phyloP scores from a whole-genome alignment of 371 early-diverging fungal genomes.

The Apophysomyces elegans region DNA sequence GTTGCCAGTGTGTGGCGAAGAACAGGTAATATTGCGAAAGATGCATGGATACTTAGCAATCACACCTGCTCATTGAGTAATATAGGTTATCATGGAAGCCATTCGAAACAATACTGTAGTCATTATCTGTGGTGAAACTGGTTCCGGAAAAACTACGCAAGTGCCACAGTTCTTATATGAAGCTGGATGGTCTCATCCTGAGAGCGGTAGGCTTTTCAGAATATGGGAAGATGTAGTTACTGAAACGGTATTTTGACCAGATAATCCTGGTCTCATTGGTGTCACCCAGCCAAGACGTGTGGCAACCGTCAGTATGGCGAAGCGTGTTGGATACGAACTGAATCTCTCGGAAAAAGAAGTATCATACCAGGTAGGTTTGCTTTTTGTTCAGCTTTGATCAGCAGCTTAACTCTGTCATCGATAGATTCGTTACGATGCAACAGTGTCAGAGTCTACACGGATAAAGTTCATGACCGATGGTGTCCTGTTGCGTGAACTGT shows the following conservation, averaged over 20 bases:
- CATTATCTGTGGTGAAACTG: constrained; percentile 98
- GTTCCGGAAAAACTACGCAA: constrained; percentile 98
- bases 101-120: constrained; percentile 83
- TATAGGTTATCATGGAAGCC: constrained; percentile 89
- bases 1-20: constrained; percentile 93
- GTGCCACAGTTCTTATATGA: constrained; percentile 99
- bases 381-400: constrained; percentile 15
- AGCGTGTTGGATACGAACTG: constrained; percentile 93
- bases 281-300: constrained; percentile 99
- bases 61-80: background rate
- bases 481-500: constrained; percentile 94
- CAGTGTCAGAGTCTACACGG: constrained; percentile 72
- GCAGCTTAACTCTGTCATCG: constrained; percentile 52
- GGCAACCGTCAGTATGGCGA: constrained; percentile 98
- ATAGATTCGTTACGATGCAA: constrained; percentile 95
- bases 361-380: constrained; percentile 52
- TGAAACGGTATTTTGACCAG: constrained; percentile 14
- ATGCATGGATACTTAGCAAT: background rate
- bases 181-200: constrained; percentile 89
- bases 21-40: constrained; percentile 59
- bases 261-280: constrained; percentile 90
- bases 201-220: constrained; percentile 51
- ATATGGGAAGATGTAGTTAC: background rate
- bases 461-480: constrained; percentile 99
- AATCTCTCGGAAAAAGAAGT: constrained; percentile 62